These are phyloP conservation scores for Dioscorea cayenensis DNA, from an alignment of 116 monocot species.

Conservation along the genomic window DNA sequence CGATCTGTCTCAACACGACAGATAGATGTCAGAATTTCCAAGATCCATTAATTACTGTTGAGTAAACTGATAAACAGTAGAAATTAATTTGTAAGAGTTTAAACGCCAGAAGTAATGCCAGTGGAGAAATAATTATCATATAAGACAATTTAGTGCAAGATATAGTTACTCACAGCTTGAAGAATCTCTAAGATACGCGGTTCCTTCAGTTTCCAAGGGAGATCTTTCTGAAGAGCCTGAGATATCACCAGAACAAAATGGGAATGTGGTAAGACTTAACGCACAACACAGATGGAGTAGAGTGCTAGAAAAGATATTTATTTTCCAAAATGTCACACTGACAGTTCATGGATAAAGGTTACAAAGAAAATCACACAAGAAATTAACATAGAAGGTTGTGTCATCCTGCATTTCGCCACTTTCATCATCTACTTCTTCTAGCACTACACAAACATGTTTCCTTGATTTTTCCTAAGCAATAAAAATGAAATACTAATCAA, in stretches of 20 bases:
- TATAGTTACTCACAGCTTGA: constrained; percentile 56
- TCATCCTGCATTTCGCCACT: too few species aligned
- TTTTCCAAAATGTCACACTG: too few species aligned
- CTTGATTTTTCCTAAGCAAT: too few species aligned
- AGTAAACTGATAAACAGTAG: neutral
- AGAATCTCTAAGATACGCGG: constrained; percentile 81
- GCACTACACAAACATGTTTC: too few species aligned
- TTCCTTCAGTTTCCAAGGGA: constrained; percentile 84
- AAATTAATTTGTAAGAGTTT: neutral
- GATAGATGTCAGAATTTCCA: neutral
- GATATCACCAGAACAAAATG: neutral
- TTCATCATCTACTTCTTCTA: too few species aligned
- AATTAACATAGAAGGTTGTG: too few species aligned
- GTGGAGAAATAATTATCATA: neutral
- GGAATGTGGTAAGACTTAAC: neutral
- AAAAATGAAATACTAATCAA: too few species aligned
- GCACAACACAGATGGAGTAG: neutral
- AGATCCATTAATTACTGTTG: neutral
- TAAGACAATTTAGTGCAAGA: neutral
- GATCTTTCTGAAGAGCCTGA: constrained; percentile 90
- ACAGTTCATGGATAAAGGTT: too few species aligned
- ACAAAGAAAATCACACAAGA: too few species aligned
- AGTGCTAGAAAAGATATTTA: neutral
- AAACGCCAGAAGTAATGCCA: neutral
- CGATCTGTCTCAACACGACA: constrained; percentile 45